Percentiles rank a stretch among this genome's conserved stretches.
These are phyloP conservation scores for Septoria petroselini DNA, from an alignment of 2,329 filamentous ascomycete genomes.

Conservation along the genomic window DNA sequence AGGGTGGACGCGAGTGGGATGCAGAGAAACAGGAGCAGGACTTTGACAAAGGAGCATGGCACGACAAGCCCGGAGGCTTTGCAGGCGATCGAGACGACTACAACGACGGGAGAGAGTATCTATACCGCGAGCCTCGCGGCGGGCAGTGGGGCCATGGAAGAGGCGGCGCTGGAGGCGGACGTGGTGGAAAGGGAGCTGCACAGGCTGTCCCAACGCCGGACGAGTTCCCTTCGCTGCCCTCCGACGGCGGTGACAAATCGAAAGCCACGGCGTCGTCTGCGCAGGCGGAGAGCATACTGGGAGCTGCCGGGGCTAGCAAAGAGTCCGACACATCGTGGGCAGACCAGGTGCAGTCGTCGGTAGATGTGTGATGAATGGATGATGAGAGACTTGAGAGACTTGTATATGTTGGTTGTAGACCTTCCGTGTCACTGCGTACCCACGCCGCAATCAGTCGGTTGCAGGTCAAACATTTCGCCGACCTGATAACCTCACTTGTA, in stretches of 20 bases:
- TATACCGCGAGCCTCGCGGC: slow-evolving; percentile 33
- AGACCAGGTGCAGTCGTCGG: too few relatives aligned
- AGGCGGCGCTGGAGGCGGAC: slow-evolving; percentile 22
- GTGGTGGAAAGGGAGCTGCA: slow-evolving; percentile 22
- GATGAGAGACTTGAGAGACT: too few relatives aligned
- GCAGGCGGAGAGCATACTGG: too few relatives aligned
- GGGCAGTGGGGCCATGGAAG: slow-evolving; percentile 17
- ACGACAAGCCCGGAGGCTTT: slow-evolving; percentile 31
- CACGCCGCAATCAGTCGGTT: too few relatives aligned
- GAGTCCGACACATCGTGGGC: too few relatives aligned
- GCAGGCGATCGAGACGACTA: slow-evolving; percentile 35
- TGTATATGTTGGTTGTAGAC: too few relatives aligned
- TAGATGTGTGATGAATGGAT: too few relatives aligned
- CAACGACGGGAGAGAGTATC: slow-evolving; percentile 37
- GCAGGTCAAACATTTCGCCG: too few relatives aligned
- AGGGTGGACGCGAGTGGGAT: slow-evolving; percentile 62
- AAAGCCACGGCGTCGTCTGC: too few relatives aligned
- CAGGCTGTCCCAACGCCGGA: slow-evolving; percentile 39
- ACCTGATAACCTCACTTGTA: too few relatives aligned
- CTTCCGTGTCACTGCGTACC: too few relatives aligned
- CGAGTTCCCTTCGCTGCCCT: slow-evolving; percentile 48
- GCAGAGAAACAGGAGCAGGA: slow-evolving; percentile 58
- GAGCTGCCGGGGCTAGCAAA: too few relatives aligned
- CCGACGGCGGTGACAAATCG: neutral
- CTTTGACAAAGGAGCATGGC: slow-evolving; percentile 35